Conservation (phyloP, 1,139 yeast species). For the Blastobotrys apis region DNA sequence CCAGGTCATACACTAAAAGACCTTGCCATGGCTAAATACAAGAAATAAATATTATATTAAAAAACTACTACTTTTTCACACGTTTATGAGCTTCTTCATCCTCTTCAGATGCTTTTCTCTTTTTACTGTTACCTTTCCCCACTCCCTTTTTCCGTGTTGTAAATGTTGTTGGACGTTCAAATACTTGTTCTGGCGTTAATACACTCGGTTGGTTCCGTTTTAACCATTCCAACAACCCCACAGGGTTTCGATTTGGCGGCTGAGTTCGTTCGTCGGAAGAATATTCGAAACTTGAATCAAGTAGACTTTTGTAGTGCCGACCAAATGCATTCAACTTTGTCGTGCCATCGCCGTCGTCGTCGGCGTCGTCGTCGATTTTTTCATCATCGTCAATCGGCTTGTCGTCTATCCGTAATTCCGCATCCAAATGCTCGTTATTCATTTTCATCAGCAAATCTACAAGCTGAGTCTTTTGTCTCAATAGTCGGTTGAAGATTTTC, state of each 20-base stretch:
- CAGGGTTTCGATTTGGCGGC: constrained; percentile 25
- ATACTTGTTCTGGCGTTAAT: constrained; percentile 11
- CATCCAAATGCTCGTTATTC: constrained; percentile 19
- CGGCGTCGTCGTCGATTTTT: neutral
- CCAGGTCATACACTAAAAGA: constrained; percentile 19
- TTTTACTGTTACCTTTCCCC: constrained; percentile 2
- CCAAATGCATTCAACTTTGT: constrained; percentile 17
- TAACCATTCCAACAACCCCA: constrained; percentile 29
- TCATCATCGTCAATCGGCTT: constrained; percentile 4
- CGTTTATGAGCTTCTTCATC: constrained; percentile 5
- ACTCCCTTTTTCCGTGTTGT: constrained; percentile 1
- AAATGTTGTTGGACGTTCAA: constrained; percentile 9
- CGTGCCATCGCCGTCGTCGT: neutral
- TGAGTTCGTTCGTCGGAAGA: constrained; percentile 26
- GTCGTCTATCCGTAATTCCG: constrained; percentile 8
- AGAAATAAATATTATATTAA: neutral
- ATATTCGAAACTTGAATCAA: constrained; percentile 21
- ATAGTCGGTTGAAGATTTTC: constrained; percentile 23
- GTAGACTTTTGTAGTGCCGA: constrained; percentile 18
- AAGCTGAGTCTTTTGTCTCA: constrained; percentile 26
- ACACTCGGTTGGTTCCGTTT: constrained; percentile 28
- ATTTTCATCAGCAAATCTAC: constrained; percentile 24
- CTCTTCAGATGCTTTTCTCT: neutral
- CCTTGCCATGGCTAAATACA: constrained; percentile 8
- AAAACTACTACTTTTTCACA: neutral